These are phyloP conservation scores for Ceratopteris richardii DNA, from an alignment of 75 land plant genomes.

Conservation along the genomic window DNA sequence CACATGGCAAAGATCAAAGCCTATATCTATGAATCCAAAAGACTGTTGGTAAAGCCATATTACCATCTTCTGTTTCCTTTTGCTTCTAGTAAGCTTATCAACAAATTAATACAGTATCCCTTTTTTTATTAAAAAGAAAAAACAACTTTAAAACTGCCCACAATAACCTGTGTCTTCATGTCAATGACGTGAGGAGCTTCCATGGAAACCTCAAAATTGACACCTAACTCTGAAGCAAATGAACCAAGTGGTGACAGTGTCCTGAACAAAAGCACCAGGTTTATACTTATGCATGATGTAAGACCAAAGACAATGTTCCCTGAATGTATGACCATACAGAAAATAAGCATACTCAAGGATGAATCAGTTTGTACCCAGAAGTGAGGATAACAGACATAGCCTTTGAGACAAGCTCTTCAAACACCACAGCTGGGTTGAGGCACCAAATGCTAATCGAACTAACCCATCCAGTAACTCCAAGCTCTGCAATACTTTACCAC, in stretches of 20 bases:
- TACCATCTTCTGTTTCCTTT: too few species aligned
- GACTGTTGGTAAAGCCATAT: too few species aligned
- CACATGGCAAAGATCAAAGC: too few species aligned
- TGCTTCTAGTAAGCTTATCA: too few species aligned
- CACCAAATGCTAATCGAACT: conserved; percentile 70
- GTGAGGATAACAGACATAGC: conserved; percentile 74
- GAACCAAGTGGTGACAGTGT: conserved; percentile 91
- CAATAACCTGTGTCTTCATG: conserved; percentile 65
- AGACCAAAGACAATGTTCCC: background rate
- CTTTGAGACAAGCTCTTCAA: conserved; percentile 59
- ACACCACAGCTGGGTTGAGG: conserved; percentile 89
- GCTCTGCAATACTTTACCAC: conserved; percentile 20
- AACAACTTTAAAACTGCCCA: too few species aligned
- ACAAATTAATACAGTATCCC: too few species aligned
- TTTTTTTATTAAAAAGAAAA: too few species aligned
- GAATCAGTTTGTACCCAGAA: conserved; percentile 67
- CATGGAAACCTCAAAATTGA: conserved; percentile 74
- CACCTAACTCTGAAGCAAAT: conserved; percentile 95
- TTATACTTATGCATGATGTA: background rate
- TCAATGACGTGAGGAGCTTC: conserved; percentile 94
- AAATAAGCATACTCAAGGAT: too few species aligned
- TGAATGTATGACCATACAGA: background rate
- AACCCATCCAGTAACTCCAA: conserved; percentile 39
- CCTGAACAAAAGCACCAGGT: conserved; percentile 24
- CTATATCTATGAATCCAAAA: too few species aligned